Evolutionary conservation across 495 filamentous ascomycete genomes (phyloP), one percentile per base, ranked within the genome.

Genomic region (Tuber magnatum): DNA sequence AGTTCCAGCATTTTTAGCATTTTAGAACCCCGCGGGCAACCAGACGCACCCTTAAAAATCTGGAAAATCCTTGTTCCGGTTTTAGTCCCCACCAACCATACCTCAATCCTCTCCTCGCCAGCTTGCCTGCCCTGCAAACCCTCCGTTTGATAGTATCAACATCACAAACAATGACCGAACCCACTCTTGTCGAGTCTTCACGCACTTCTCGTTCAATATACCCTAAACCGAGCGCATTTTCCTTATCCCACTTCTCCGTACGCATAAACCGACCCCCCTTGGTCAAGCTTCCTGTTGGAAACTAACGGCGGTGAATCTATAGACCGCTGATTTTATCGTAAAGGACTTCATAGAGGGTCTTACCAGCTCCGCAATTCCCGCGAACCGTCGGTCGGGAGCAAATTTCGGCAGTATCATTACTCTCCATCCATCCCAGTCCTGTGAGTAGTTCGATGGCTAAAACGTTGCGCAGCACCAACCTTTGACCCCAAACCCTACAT

Each of bases 401-500:
- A 65, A 35, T 65, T 65, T 65, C 35, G 56, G 56, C 56, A 18
- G 56, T 65, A 65, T 65, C n/a, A 61, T 61, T n/a, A 32, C 56
- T 65, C 28, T 65, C 28, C 32, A 12, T 35, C 35, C 7, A 28
- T 28, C 7, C 56, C 14, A 65, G 12, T 65, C 28, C 16, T n/a
- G n/a, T n/a, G n/a, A 18, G 56, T 16, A 28, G 12, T 35, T 32
- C 28, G 32, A 35, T 65, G n/a, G 14, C 56, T 65, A 65, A 65
- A 65, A 18, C 12, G 18, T 32, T 12, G 56, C 16, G 2, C 48
- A 48, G 71, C 32, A 20, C 43, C 39, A 82, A 90, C 92, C 70
- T 99, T 99, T 82, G 96, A 99, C 82, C 96, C 96, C 1, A 98
- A 99, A 84, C 96, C 96, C 10, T 87, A 97, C 80, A 98, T 99